Evolutionary conservation across 768 basidiomycete genomes (phyloP).

Genomic region (Suillus paluster): DNA sequence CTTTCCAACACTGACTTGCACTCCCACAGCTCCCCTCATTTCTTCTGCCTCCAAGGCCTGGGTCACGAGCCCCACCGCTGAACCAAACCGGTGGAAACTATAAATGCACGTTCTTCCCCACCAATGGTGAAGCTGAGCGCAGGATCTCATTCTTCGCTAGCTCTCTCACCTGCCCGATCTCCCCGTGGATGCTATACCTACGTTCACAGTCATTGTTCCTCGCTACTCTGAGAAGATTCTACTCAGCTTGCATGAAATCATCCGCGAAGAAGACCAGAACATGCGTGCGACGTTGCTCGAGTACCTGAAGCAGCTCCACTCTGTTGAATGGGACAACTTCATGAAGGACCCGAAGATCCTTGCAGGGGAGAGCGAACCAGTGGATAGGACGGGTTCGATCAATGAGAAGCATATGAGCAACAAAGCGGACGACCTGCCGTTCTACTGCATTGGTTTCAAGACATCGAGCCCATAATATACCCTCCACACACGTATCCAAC

Average conservation of each 20-base stretch:
- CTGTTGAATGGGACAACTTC: constrained; percentile 99
- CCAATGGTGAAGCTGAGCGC: constrained; percentile 93
- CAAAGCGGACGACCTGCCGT: constrained; percentile 92
- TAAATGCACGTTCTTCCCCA: constrained; percentile 90
- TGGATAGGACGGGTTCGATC: constrained; percentile 48
- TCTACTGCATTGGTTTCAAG: constrained; percentile 99
- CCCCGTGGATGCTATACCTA: constrained; percentile 98
- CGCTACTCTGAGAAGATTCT: constrained; percentile 99
- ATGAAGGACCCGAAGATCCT: constrained; percentile 99
- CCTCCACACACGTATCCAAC: constrained; percentile 95
- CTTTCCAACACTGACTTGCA: too few relatives aligned
- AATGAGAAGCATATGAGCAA: constrained; percentile 70
- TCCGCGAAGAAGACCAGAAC: constrained; percentile 95
- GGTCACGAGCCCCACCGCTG: too few relatives aligned
- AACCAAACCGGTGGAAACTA: constrained; percentile 76
- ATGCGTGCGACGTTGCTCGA: constrained; percentile 97
- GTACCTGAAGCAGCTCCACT: constrained; percentile 98
- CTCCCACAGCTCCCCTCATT: too few relatives aligned
- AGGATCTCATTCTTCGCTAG: constrained; percentile 99
- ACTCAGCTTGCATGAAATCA: constrained; percentile 95
- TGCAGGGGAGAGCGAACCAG: constrained; percentile 77
- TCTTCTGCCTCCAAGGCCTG: too few relatives aligned
- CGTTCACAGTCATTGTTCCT: constrained; percentile 98
- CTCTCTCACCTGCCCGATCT: constrained; percentile 96
- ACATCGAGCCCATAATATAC: constrained; percentile 98